A percentile compares a stretch with the other conserved stretches of the same genome.
Conservation (phyloP, 352 stramenopile genomes). For the Phytophthora palmivora region DNA sequence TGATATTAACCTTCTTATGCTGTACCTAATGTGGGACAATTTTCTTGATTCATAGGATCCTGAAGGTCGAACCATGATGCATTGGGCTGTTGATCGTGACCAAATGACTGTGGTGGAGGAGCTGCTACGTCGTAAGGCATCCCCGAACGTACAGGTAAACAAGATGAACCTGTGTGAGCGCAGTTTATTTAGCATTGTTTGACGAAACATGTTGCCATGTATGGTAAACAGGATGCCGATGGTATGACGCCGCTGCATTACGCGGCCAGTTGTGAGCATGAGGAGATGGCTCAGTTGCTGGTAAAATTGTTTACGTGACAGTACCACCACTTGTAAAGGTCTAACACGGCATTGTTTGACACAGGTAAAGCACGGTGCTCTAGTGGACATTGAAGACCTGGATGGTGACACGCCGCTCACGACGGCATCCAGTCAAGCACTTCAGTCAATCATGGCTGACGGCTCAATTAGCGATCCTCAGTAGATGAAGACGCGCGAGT, state of each 20-base stretch:
- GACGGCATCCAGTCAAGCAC: slow-evolving; percentile 43
- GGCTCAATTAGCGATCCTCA: slow-evolving; percentile 26
- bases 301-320: slow-evolving; percentile 40
- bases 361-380: slow-evolving; percentile 69
- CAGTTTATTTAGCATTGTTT: slow-evolving; percentile 4
- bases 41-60: slow-evolving; percentile 52
- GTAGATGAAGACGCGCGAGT: slow-evolving; percentile 30
- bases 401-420: slow-evolving; percentile 72
- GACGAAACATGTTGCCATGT: slow-evolving; percentile 6
- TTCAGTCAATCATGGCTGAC: slow-evolving; percentile 57
- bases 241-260: slow-evolving; percentile 88
- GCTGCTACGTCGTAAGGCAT: slow-evolving; percentile 59
- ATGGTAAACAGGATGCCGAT: slow-evolving; percentile 58
- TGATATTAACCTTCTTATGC: slow-evolving; percentile 3
- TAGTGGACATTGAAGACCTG: slow-evolving; percentile 64
- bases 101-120: slow-evolving; percentile 59
- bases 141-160: slow-evolving; percentile 64
- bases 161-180: background rate
- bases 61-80: slow-evolving; percentile 82
- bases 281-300: slow-evolving; percentile 69
- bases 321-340: slow-evolving; percentile 4
- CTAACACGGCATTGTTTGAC: slow-evolving; percentile 11
- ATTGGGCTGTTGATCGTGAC: slow-evolving; percentile 81
- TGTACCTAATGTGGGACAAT: slow-evolving; percentile 3
- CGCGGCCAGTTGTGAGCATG: slow-evolving; percentile 74